Evolutionary conservation across 805 yeast species (phyloP), one percentile per base, ranked within the genome.

Genomic region (Kazachstania kunashirensis): DNA sequence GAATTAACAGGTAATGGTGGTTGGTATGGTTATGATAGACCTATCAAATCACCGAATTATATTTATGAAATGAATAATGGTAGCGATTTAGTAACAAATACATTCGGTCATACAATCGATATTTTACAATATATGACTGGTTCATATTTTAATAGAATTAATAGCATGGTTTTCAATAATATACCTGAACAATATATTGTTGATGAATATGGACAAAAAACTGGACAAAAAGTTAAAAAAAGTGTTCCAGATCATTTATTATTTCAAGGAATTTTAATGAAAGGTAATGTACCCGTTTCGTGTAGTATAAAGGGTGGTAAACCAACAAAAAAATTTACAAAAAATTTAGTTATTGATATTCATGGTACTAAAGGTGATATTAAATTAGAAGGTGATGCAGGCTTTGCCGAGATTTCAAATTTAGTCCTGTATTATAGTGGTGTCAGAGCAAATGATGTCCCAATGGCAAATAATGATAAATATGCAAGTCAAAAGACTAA

Each of bases 311-410:
- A 55, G 41, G 59, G 60, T 28, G 60, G 59, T 5, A 55, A 49
- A 27, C 60, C 60, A 9, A 49, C 53, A 1, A 53, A 55, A 25
- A 55, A 52, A 37, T 55, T 55, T 33, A 53, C 59, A 19, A 55
- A 55, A 40, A 55, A 53, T 38, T 36, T 55, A 31, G 53, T 55
- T n/a, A 52, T 55, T 19, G 59, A 55, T 37, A 49, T 55, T 24
- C 60, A 55, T 39, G 60, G 60, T 14, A 52, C 60, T 12, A 53
- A 49, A 36, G 60, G 60, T 33, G 59, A 55, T 44, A 37, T 53
- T 14, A 55, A 53, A 36, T 40, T 55, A 14, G 60, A 55, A 39
- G 60, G 60, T 30, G 59, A 55, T 36, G 60, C 59, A 6, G 60
- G 60, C n/a, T 55, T 55, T 37, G 55, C 57, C 1, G 59, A 53